Evolutionary conservation across 768 basidiomycete genomes (phyloP).

Genomic region (Lactifluus subvellereus): DNA sequence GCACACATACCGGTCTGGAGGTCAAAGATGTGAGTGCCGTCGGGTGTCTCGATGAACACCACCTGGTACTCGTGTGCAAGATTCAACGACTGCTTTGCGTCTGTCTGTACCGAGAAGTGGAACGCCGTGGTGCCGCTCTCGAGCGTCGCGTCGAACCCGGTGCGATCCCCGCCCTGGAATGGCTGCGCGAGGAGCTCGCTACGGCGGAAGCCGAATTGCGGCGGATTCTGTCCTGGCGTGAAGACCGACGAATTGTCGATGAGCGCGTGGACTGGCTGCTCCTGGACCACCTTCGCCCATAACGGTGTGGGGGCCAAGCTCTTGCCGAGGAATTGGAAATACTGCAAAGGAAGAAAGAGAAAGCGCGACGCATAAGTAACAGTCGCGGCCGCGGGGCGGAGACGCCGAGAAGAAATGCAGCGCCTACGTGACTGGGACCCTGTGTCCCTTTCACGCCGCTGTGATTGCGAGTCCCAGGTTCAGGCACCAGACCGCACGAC

Average conservation of each 20-base stretch:
- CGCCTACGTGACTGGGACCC: conserved; percentile 46
- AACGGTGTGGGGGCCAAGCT: conserved; percentile 42
- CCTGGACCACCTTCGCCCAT: conserved; percentile 36
- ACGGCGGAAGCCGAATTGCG: conserved; percentile 52
- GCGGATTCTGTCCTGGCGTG: conserved; percentile 41
- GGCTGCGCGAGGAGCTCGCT: conserved; percentile 54
- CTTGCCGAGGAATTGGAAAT: conserved; percentile 39
- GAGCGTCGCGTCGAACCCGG: conserved; percentile 34
- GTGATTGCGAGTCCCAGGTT: not conserved
- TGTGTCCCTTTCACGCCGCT: conserved; percentile 53
- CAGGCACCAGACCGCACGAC: not conserved
- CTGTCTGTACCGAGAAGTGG: conserved; percentile 44
- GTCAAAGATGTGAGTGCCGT: conserved; percentile 55
- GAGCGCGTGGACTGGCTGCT: conserved; percentile 46
- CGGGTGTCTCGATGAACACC: conserved; percentile 56
- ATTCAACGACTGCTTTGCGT: conserved; percentile 42
- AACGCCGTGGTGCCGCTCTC: conserved; percentile 44
- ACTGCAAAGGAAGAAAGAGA: conserved; percentile 30
- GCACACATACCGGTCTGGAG: conserved; percentile 37
- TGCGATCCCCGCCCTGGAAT: conserved; percentile 33
- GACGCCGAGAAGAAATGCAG: not conserved
- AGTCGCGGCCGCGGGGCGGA: not conserved
- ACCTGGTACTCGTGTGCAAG: conserved; percentile 56
- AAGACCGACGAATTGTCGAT: conserved; percentile 58
- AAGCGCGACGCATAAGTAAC: not conserved